These are phyloP conservation scores for Metarhizium humberi DNA, from an alignment of 2,329 filamentous ascomycete species.

Conservation along the genomic window DNA sequence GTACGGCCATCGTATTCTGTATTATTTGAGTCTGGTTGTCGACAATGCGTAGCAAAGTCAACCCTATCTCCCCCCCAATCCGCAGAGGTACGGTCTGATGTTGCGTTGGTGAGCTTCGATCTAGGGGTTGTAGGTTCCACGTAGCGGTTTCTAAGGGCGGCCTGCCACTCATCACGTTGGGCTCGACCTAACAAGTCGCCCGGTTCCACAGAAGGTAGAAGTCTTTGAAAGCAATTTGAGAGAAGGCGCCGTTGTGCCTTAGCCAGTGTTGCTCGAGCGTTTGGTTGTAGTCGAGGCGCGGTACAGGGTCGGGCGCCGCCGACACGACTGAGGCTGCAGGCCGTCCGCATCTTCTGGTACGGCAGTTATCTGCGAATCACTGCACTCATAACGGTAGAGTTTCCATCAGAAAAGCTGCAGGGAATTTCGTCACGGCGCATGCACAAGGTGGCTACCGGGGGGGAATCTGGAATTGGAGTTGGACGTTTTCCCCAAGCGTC, in stretches of 20 bases:
- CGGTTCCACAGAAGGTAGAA: neutral
- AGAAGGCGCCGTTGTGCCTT: neutral
- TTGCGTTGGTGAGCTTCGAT: neutral
- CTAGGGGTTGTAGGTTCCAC: neutral
- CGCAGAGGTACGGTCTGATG: neutral
- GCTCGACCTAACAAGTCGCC: neutral
- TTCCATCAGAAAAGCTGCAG: neutral
- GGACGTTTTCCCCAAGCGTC: no score
- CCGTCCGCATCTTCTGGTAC: constrained; percentile 13
- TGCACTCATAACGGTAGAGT: neutral
- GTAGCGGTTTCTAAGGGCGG: neutral
- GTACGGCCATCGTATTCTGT: neutral
- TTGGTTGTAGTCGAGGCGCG: constrained; percentile 3
- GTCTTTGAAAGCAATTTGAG: neutral
- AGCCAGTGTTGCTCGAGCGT: neutral
- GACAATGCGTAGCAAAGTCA: no score
- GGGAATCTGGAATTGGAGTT: no score
- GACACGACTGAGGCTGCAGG: constrained; percentile 14
- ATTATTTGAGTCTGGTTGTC: neutral
- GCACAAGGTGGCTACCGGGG: no score
- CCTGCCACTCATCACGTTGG: neutral
- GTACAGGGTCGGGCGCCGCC: constrained; percentile 14
- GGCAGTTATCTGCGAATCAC: neutral
- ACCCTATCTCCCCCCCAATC: neutral
- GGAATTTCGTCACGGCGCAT: neutral